A percentile compares a stretch with the other conserved stretches of the same genome.
These are phyloP conservation scores for Anthoceros angustus DNA, from an alignment of 225 moss, liverwort and hornwort species.

Conservation along the genomic window DNA sequence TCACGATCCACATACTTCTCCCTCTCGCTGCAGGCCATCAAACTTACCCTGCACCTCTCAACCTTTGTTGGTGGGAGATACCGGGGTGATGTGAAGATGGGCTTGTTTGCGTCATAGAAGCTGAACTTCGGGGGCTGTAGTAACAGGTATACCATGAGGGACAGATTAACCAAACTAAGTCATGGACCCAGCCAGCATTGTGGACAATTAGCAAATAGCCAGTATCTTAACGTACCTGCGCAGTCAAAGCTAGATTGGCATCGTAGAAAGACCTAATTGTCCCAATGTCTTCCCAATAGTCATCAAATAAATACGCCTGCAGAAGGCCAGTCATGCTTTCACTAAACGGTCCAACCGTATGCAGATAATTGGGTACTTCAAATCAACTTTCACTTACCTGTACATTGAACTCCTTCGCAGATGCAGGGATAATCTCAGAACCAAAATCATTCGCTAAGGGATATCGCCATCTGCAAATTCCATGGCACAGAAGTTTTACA, in stretches of 20 bases:
- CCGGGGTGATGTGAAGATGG: constrained; percentile 89
- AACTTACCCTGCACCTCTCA: constrained; percentile 64
- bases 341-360: not conserved
- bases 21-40: not conserved
- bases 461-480: constrained; percentile 60
- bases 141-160: not conserved
- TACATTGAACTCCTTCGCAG: constrained; percentile 55
- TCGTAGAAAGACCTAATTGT: constrained; percentile 97
- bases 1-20: not conserved
- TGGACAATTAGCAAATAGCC: not conserved
- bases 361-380: not conserved
- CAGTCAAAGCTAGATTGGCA: constrained; percentile 79
- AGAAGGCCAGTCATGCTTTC: not conserved
- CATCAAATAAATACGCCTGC: constrained; percentile 87
- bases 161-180: not conserved
- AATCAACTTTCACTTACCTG: constrained; percentile 26
- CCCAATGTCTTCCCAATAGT: constrained; percentile 99
- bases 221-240: constrained; percentile 30
- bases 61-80: constrained; percentile 83
- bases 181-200: not conserved
- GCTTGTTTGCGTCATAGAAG: constrained; percentile 80
- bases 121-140: constrained; percentile 76
- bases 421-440: constrained; percentile 76
- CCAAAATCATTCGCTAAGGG: constrained; percentile 92
- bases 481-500: not conserved